Percentiles rank a stretch among this genome's conserved stretches.
phyloP scores from a whole-genome alignment of 495 filamentous ascomycete genomes.

The Entonaema liquescens region DNA sequence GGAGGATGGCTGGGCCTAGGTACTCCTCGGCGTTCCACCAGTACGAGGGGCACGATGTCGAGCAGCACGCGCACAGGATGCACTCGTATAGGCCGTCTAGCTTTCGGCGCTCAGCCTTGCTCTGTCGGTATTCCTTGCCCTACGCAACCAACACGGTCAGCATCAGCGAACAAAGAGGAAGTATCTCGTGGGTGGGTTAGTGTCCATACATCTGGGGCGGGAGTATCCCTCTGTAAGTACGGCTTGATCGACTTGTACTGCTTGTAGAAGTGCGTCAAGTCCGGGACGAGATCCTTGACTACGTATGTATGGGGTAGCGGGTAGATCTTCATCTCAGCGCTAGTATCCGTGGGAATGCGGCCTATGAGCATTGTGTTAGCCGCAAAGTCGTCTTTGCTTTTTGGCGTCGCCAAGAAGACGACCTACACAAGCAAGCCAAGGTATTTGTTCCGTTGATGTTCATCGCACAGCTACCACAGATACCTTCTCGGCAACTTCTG shows the following conservation, averaged over 20 bases:
- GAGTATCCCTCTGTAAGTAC: constrained; percentile 88
- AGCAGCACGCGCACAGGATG: constrained; percentile 99
- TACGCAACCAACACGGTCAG: constrained; percentile 45
- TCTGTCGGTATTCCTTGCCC: constrained; percentile 91
- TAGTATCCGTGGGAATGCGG: constrained; percentile 88
- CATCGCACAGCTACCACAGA: constrained; percentile 98
- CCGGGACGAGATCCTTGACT: constrained; percentile 97
- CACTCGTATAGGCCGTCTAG: constrained; percentile 99
- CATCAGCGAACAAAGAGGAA: neutral
- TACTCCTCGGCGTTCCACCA: constrained; percentile 99
- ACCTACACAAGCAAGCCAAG: constrained; percentile 95
- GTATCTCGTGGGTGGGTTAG: neutral
- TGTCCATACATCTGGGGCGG: constrained; percentile 74
- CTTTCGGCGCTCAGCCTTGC: constrained; percentile 89
- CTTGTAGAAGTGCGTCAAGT: constrained; percentile 99
- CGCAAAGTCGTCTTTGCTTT: neutral
- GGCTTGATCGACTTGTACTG: constrained; percentile 99
- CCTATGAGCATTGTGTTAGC: constrained; percentile 60
- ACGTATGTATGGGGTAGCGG: constrained; percentile 98
- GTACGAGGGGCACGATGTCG: constrained; percentile 96
- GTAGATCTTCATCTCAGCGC: constrained; percentile 90
- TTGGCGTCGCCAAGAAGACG: neutral
- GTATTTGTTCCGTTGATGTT: constrained; percentile 99
- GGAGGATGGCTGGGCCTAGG: constrained; percentile 92
- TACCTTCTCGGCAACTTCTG: constrained; percentile 94